Percentiles rank a stretch among this genome's conserved stretches.
Conservation (phyloP, 164 flowering plant genomes). For the Chimonanthus salicifolius region DNA sequence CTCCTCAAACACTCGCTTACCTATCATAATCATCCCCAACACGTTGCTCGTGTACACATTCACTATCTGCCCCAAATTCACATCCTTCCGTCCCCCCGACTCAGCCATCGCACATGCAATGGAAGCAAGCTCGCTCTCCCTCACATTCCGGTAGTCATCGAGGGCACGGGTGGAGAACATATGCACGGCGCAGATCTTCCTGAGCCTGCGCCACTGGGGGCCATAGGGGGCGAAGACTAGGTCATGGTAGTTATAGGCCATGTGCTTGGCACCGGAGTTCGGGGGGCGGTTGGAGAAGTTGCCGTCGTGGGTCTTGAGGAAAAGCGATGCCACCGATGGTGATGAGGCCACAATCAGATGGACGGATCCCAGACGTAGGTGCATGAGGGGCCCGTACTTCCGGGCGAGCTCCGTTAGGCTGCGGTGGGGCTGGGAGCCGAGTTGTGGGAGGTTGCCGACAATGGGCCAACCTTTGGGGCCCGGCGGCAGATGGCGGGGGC, state of each 20-base stretch:
- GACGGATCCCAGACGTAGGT: constrained; percentile 59
- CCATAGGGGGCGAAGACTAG: constrained; percentile 86
- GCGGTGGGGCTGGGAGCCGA: constrained; percentile 74
- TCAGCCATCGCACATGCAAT: neutral
- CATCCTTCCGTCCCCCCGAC: constrained; percentile 17
- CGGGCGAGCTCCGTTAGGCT: constrained; percentile 46
- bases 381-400: constrained; percentile 64
- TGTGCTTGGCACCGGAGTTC: constrained; percentile 57
- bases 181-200: constrained; percentile 63
- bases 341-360: constrained; percentile 77
- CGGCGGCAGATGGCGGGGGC: constrained; percentile 43
- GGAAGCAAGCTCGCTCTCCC: too few species aligned
- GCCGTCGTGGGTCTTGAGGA: constrained; percentile 63
- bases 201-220: constrained; percentile 66
- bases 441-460: constrained; percentile 73
- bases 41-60: constrained; percentile 76
- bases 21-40: constrained; percentile 60
- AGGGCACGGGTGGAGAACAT: constrained; percentile 69
- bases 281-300: constrained; percentile 74
- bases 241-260: constrained; percentile 71
- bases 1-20: constrained; percentile 60
- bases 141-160: constrained; percentile 34
- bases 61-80: constrained; percentile 42
- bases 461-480: constrained; percentile 85
- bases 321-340: constrained; percentile 54